Evolutionary conservation across 345 rosid species (phyloP), one percentile per base, ranked within the genome.

Genomic region (Eucalyptus guilfoylei): DNA sequence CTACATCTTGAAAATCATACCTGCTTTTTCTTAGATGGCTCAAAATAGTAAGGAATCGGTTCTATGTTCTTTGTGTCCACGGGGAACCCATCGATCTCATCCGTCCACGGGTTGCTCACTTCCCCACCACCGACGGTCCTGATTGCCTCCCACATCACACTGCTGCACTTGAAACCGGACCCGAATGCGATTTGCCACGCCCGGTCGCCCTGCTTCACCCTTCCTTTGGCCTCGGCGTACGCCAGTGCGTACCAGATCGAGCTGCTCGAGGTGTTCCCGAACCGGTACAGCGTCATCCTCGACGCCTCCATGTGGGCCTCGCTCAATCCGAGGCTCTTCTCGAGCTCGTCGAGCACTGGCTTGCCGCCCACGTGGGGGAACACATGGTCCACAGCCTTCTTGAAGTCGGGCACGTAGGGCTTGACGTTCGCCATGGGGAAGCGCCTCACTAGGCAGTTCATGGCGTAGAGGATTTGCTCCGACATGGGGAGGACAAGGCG

Each of bases 261-360:
- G 10, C 91, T 88, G 24, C 91, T 83, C 5, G 92, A 90, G 2
- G 92, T 92, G 88, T 92, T 92, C 26, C 91, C 92, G 8, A 89
- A 92, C 87, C 91, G 85, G 86, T 92, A 50, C 16, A 92, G 89
- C 23, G 94, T 87, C 94, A 92, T 92, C 89, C 92, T 69, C 8
- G 94, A 76, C 5, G 94, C 90, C 54, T 91, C 94, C 72, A 92
- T 88, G 50, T 91, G 89, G 47, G 85, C 49, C 15, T 49, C 47
- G 11, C 24, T 69, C 32, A 92, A 88, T n/a, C 72, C 72, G 60
- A 92, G 81, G 24, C 48, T 87, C 64, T 86, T 60, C 45, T 91
- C 87, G n/a, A 92, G 83, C 48, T 88, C 90, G 49, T 92, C 94
- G 1, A 91, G 81, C 23, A 92, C 89, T 3, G 92, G 92, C 58